Percentiles rank a stretch among this genome's conserved stretches.
Evolutionary conservation across 1,284 basidiomycete genomes (phyloP).

Genomic region (Ceratorhiza oryzae-sativae): DNA sequence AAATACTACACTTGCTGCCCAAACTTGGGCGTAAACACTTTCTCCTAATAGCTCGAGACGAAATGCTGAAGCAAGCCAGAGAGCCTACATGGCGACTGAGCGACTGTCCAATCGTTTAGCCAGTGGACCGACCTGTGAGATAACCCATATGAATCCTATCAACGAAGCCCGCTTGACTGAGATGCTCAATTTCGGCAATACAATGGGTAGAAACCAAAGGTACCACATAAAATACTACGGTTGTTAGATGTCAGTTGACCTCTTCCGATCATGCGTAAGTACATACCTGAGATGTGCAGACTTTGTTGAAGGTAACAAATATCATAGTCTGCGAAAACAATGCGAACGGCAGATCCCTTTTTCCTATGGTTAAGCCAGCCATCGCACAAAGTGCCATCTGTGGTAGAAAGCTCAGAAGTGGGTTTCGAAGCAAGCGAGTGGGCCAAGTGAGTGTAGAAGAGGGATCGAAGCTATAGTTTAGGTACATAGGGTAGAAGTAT

Average conservation of each 20-base stretch:
- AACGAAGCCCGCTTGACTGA: conserved; percentile 55
- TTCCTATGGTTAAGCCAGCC: conserved; percentile 51
- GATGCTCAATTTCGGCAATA: conserved; percentile 72
- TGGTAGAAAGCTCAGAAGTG: conserved; percentile 54
- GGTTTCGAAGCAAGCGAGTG: conserved; percentile 49
- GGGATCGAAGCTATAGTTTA: conserved; percentile 52
- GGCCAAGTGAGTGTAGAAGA: conserved; percentile 13
- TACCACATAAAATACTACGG: conserved; percentile 98
- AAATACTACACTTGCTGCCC: conserved; percentile 79
- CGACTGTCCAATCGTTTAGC: background rate
- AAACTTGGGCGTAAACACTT: conserved; percentile 74
- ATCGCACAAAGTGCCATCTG: conserved; percentile 51
- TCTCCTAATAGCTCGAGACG: conserved; percentile 85
- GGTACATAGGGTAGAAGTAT: conserved; percentile 95
- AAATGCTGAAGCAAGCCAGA: conserved; percentile 89
- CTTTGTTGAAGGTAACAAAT: conserved; percentile 97
- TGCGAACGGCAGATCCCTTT: conserved; percentile 68
- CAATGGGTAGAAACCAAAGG: conserved; percentile 85
- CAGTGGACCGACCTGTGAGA: conserved; percentile 59
- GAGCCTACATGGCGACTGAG: conserved; percentile 55
- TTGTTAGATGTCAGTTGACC: conserved; percentile 8
- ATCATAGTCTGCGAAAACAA: conserved; percentile 91
- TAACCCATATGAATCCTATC: conserved; percentile 72
- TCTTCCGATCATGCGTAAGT: background rate
- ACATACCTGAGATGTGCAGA: conserved; percentile 93